Evolutionary conservation across 2,329 filamentous ascomycete genomes (phyloP).

Genomic region (Paecilomyces dactylethromorphus): DNA sequence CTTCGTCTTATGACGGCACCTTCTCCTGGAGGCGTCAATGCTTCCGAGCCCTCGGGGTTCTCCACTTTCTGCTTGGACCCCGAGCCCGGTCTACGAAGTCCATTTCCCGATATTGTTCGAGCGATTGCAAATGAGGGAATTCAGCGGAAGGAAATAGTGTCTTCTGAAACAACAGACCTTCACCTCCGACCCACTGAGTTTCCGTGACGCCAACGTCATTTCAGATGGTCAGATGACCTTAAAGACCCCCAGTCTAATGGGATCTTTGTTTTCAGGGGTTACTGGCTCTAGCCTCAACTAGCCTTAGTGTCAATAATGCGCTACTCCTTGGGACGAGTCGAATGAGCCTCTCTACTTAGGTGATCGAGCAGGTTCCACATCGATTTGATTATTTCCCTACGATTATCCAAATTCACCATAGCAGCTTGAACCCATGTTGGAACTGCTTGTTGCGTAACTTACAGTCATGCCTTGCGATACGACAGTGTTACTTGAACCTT

Average conservation of each 20-base stretch:
- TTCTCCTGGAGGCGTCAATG: neutral
- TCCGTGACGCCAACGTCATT: neutral
- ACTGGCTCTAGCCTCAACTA: neutral
- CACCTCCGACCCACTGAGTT: neutral
- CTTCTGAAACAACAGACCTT: neutral
- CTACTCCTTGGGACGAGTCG: neutral
- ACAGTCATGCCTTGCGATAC: neutral
- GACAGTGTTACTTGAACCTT: neutral
- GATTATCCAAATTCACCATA: neutral
- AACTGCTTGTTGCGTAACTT: neutral
- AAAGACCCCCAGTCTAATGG: neutral
- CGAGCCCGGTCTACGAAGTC: neutral
- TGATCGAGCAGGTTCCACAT: neutral
- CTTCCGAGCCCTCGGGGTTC: neutral
- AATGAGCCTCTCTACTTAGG: neutral
- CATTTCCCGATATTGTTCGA: neutral
- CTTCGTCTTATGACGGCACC: neutral
- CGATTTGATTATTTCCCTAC: neutral
- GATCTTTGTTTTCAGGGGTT: neutral
- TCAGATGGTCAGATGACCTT: neutral
- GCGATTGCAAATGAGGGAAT: neutral
- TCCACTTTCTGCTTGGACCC: neutral
- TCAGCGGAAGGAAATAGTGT: neutral
- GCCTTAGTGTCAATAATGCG: neutral
- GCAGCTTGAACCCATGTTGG: neutral